A percentile compares a stretch with the other conserved stretches of the same genome.
These are phyloP conservation scores for Phytophthora sansomeana DNA, from an alignment of 352 stramenopile genomes.

Conservation along the genomic window DNA sequence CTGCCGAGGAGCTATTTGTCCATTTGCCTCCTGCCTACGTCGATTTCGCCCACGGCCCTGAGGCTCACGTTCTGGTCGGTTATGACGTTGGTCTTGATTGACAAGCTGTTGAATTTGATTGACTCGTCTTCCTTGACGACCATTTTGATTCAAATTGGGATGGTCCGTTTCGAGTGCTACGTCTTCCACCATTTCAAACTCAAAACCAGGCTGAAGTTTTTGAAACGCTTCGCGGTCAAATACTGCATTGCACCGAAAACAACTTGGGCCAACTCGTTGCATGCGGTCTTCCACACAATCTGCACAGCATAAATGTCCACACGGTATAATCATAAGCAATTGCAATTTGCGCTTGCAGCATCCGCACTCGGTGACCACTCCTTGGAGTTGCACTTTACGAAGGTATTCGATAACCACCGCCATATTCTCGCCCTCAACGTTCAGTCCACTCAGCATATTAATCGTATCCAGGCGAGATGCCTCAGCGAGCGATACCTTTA, in stretches of 20 bases:
- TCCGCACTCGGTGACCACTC: conserved; percentile 69
- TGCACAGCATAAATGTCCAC: conserved; percentile 92
- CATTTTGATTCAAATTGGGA: conserved; percentile 32
- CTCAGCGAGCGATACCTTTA: conserved; percentile 56
- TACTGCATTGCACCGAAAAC: conserved; percentile 54
- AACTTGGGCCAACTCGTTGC: conserved; percentile 54
- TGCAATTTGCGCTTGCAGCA: conserved; percentile 87
- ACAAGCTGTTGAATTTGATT: conserved; percentile 42
- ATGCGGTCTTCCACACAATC: conserved; percentile 91
- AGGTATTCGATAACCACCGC: conserved; percentile 59
- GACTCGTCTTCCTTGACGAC: conserved; percentile 22
- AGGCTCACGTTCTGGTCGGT: conserved; percentile 19
- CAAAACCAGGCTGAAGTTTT: conserved; percentile 84
- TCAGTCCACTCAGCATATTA: conserved; percentile 52
- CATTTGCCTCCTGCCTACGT: conserved; percentile 30
- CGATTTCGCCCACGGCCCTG: conserved; percentile 23
- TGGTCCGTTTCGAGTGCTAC: conserved; percentile 24
- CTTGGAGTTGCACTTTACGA: conserved; percentile 53
- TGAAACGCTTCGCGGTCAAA: conserved; percentile 93
- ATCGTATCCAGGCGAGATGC: conserved; percentile 67
- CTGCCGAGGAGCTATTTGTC: conserved; percentile 25
- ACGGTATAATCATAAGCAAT: conserved; percentile 93
- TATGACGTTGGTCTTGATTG: conserved; percentile 30
- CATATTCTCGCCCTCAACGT: conserved; percentile 55
- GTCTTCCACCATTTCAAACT: conserved; percentile 60